These are phyloP conservation scores for Collybia sordida DNA, from an alignment of 768 basidiomycete genomes.

Conservation along the genomic window DNA sequence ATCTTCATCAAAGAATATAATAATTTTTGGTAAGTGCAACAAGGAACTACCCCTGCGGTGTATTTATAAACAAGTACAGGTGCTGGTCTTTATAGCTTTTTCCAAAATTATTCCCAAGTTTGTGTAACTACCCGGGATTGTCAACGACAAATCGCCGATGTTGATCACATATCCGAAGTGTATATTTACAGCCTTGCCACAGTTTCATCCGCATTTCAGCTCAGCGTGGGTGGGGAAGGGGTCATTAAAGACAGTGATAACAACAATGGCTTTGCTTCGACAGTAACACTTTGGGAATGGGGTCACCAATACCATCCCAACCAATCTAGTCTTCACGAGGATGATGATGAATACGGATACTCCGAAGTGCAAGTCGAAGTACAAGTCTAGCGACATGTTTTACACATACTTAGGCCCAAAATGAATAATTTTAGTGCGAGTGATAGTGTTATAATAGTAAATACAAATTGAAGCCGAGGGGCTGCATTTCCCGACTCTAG, in stretches of 20 bases:
- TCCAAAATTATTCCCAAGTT: conserved; percentile 52
- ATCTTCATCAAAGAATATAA: too few relatives aligned
- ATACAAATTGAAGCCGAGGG: too few relatives aligned
- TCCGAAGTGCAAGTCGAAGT: not conserved
- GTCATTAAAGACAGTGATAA: conserved; percentile 50
- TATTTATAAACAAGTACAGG: conserved; percentile 65
- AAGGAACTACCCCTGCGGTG: conserved; percentile 26
- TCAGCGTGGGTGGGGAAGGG: conserved; percentile 45
- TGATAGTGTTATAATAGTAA: too few relatives aligned
- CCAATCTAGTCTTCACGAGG: too few relatives aligned
- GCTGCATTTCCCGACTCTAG: too few relatives aligned
- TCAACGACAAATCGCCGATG: conserved; percentile 51
- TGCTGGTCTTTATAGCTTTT: too few relatives aligned
- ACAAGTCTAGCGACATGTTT: too few relatives aligned
- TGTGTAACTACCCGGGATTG: too few relatives aligned
- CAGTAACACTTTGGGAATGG: conserved; percentile 44
- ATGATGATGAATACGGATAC: not conserved
- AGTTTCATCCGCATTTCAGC: conserved; percentile 47
- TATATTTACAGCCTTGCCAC: conserved; percentile 60
- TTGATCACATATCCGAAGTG: conserved; percentile 47
- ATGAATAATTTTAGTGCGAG: too few relatives aligned
- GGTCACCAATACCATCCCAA: not conserved
- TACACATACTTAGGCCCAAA: too few relatives aligned
- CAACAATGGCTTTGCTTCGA: conserved; percentile 54
- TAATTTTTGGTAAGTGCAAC: conserved; percentile 34